Base-by-base conservation (phyloP, 2,329 filamentous ascomycete species). In the Zymoseptoria brevis region DNA sequence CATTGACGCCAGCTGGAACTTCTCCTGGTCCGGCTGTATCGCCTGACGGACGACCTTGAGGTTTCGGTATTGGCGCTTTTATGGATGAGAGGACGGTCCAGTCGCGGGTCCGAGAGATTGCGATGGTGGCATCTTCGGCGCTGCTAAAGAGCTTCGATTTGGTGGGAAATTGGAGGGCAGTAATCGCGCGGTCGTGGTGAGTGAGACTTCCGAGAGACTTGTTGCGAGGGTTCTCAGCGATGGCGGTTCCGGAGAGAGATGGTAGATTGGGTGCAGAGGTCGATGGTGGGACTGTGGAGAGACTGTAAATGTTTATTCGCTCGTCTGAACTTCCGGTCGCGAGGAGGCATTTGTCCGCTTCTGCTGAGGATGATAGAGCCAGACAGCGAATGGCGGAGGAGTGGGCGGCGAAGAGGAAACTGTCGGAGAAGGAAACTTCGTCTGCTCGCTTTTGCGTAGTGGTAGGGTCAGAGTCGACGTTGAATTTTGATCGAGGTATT, bases 381-480 rank as follows among this genome's bases (percentile, higher is more conserved):
- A 99, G 81, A 72, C 90, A 95, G 68, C 91, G 88, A 72, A 99
- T 90, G 4, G 94, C 87, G 11, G 92, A 95, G 58, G 85, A 82
- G 76, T 99, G 94, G 13, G 94, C 92, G 71, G 92, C 90, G 82
- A 99, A 96, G 59, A 99, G 83, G 74, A 99, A 99, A 0, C 89
- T 93, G 74, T 97, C 93, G 65, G 89, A 84, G 71, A 96, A 97
- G 55, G 86, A 80, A 57, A 86, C 79, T 19, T 69, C 67, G 45
- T 71, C 57, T 21, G 51, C 51, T 65, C 61, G 30, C 45, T 56
- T 24, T 60, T 50, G 22, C 16, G 19, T 21, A 16, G 35, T 45
- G 35, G 35, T 16, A 45, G 35, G 35, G 11, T 29, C 7, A 21
- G 22, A 11, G 56, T n/a, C 19, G 69, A 66, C 24, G 66, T 57